phyloP scores from a whole-genome alignment of 2,329 filamentous ascomycete species.

The Lachnellula hyalina region DNA sequence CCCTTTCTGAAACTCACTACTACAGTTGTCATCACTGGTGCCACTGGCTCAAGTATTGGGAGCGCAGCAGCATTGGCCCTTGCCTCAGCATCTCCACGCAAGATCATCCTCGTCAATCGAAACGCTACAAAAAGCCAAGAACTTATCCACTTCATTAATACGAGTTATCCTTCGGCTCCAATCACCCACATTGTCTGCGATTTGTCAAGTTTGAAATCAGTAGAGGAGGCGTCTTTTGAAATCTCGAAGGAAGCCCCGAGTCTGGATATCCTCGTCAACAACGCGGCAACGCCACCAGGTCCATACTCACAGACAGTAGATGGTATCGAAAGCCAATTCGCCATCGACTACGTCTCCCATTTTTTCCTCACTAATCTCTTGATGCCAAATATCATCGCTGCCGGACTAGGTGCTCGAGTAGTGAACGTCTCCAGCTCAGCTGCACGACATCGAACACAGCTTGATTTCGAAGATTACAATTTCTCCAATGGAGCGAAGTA shows the following conservation, averaged over 20 bases:
- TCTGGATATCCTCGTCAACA: slow-evolving; percentile 40
- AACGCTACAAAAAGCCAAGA: too few relatives aligned
- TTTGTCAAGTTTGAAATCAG: slow-evolving; percentile 35
- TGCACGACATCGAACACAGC: slow-evolving; percentile 31
- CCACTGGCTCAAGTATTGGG: too few relatives aligned
- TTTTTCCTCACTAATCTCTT: slow-evolving; percentile 50
- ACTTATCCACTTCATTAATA: too few relatives aligned
- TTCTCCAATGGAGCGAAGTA: slow-evolving; percentile 28
- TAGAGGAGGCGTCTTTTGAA: slow-evolving; percentile 36
- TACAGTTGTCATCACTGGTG: too few relatives aligned
- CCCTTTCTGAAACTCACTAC: too few relatives aligned
- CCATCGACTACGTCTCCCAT: slow-evolving; percentile 47
- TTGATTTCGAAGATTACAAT: slow-evolving; percentile 31
- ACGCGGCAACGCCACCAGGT: slow-evolving; percentile 27
- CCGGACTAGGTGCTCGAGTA: slow-evolving; percentile 9
- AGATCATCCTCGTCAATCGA: too few relatives aligned
- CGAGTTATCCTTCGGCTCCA: too few relatives aligned
- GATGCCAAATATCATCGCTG: slow-evolving; percentile 9
- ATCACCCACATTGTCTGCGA: too few relatives aligned
- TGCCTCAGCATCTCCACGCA: too few relatives aligned
- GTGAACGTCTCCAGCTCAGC: slow-evolving; percentile 27
- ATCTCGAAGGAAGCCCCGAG: slow-evolving; percentile 32
- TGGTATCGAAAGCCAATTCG: slow-evolving; percentile 48
- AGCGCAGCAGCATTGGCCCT: too few relatives aligned
- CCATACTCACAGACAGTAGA: slow-evolving; percentile 32